Evolutionary conservation across 805 yeast genomes (phyloP).

Genomic region (Metschnikowia sp.): DNA sequence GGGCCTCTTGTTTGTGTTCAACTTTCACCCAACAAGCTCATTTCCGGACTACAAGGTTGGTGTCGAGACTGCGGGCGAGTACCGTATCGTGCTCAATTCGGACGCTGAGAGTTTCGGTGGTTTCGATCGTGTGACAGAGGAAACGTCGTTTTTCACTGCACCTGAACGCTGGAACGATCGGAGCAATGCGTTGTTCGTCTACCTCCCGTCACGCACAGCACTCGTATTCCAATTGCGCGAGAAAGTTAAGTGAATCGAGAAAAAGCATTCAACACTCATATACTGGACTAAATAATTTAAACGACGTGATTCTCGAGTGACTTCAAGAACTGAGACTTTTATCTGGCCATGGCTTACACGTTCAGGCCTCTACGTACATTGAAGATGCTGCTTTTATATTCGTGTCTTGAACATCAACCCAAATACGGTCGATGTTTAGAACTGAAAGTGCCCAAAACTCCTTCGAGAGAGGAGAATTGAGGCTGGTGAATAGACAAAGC

Average conservation of each 20-base stretch:
- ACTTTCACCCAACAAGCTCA: slow-evolving; percentile 83
- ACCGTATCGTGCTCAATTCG: slow-evolving; percentile 69
- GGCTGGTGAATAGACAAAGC: too few species aligned
- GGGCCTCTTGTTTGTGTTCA: slow-evolving; percentile 79
- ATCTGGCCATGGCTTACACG: too few species aligned
- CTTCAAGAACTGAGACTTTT: too few species aligned
- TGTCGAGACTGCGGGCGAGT: slow-evolving; percentile 75
- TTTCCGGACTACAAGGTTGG: slow-evolving; percentile 88
- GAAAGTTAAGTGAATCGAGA: slow-evolving; percentile 9
- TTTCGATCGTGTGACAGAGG: slow-evolving; percentile 55
- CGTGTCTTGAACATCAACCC: too few species aligned
- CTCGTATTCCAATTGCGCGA: slow-evolving; percentile 36
- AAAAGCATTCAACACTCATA: too few species aligned
- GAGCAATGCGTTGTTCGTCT: slow-evolving; percentile 69
- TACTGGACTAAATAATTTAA: too few species aligned
- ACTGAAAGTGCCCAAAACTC: too few species aligned
- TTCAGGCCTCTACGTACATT: too few species aligned
- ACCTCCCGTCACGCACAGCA: slow-evolving; percentile 70
- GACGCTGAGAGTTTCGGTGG: slow-evolving; percentile 79
- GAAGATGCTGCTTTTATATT: too few species aligned
- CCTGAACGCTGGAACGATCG: slow-evolving; percentile 80
- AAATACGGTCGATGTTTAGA: too few species aligned
- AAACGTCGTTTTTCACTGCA: slow-evolving; percentile 57
- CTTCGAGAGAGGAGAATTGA: too few species aligned
- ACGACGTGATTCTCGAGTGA: too few species aligned